A percentile compares a stretch with the other conserved stretches of the same genome.
phyloP scores from a whole-genome alignment of 2,329 filamentous ascomycete genomes.

The Fusarium domesticum region DNA sequence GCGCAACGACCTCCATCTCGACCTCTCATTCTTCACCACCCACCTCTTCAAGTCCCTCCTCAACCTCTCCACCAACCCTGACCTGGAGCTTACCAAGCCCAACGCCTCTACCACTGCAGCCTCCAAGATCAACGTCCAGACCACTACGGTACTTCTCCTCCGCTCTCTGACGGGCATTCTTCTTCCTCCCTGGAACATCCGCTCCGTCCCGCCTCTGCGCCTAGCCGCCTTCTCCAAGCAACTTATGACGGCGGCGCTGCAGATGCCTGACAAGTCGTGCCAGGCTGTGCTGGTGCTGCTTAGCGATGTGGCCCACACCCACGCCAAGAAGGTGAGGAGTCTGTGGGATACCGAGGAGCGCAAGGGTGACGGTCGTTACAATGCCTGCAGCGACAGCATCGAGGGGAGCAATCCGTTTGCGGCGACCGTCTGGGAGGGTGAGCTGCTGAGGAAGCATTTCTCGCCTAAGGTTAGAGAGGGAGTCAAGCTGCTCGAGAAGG shows the following conservation, averaged over 20 bases:
- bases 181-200: conserved; percentile 69
- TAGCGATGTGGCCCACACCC: conserved; percentile 73
- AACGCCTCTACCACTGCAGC: conserved; percentile 40
- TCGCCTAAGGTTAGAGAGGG: conserved; percentile 82
- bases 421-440: conserved; percentile 88
- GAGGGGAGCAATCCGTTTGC: conserved; percentile 91
- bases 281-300: conserved; percentile 77
- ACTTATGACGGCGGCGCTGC: conserved; percentile 75
- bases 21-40: conserved; percentile 91
- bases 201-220: conserved; percentile 73
- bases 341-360: conserved; percentile 95
- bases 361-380: conserved; percentile 84
- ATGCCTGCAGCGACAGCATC: conserved; percentile 67
- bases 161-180: conserved; percentile 81
- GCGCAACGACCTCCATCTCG: conserved; percentile 76
- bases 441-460: conserved; percentile 80
- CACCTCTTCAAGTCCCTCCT: conserved; percentile 88
- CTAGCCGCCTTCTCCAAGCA: conserved; percentile 94
- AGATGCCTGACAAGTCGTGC: conserved; percentile 85
- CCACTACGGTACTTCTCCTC: conserved; percentile 87
- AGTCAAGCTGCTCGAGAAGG: conserved; percentile 66
- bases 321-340: conserved; percentile 77
- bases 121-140: conserved; percentile 86
- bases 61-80: conserved; percentile 72
- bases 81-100: conserved; percentile 71